Percentiles rank a stretch among this genome's conserved stretches.
phyloP scores from a whole-genome alignment of 345 rosid genomes.

The Euclidium syriacum region DNA sequence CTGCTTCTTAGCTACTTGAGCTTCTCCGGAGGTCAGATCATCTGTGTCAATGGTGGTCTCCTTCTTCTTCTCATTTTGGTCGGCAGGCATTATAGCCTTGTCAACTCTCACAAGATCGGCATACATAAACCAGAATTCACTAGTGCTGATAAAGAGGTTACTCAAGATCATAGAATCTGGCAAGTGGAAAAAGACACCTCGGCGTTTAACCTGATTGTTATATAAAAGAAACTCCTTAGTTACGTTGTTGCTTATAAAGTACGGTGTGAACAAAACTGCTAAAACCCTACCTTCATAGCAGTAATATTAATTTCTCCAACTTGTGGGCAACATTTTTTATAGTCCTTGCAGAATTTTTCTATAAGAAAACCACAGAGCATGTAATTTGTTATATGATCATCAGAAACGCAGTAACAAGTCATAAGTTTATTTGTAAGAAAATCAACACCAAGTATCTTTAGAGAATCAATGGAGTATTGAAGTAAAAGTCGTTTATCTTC shows the following conservation, averaged over 20 bases:
- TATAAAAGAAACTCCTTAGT: not conserved
- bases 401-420: too few relatives aligned
- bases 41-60: slow-evolving; percentile 3
- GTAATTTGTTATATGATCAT: not conserved
- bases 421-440: too few relatives aligned
- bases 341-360: not conserved
- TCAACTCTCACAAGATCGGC: slow-evolving; percentile 41
- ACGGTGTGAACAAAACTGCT: not conserved
- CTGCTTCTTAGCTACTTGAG: slow-evolving; percentile 14
- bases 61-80: slow-evolving; percentile 3
- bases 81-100: slow-evolving; percentile 24
- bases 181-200: slow-evolving; percentile 43
- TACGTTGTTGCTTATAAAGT: not conserved
- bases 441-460: too few relatives aligned
- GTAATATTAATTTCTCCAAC: slow-evolving; percentile 2
- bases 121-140: slow-evolving; percentile 43
- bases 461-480: too few relatives aligned
- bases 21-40: slow-evolving; percentile 12
- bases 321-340: not conserved
- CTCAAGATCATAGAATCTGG: slow-evolving; percentile 44
- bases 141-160: slow-evolving; percentile 41
- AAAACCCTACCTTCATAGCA: slow-evolving; percentile 6
- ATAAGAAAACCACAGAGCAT: not conserved
- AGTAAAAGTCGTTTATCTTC: too few relatives aligned
- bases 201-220: slow-evolving; percentile 31